Evolutionary conservation across 1,284 basidiomycete species (phyloP).

Genomic region (Cronartium quercuum): DNA sequence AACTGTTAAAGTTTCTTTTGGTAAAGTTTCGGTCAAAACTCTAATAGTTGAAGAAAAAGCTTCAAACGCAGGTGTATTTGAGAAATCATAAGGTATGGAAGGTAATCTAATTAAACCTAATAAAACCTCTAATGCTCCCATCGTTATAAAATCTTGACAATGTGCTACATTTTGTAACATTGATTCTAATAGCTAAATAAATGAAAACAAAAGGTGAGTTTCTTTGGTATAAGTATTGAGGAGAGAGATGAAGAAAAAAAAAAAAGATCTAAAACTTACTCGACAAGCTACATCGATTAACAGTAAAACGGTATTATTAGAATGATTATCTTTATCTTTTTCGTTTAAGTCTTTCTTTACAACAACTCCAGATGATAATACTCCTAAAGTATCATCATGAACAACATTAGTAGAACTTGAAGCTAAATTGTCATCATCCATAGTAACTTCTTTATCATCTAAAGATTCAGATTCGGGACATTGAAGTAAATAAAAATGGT

Average conservation of each 20-base stretch:
- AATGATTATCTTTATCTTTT: conserved; percentile 41
- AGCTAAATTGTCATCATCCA: no score
- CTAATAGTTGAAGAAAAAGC: conserved; percentile 81
- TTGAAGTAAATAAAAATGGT: conserved; percentile 4
- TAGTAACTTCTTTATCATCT: conserved; percentile 7
- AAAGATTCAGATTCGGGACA: conserved; percentile 47
- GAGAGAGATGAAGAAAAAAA: conserved; percentile 7
- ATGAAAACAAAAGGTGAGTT: not conserved
- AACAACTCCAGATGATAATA: no score
- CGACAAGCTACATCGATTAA: conserved; percentile 48
- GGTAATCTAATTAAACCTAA: conserved; percentile 73
- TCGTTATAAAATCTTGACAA: conserved; percentile 80
- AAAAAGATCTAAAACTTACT: conserved; percentile 13
- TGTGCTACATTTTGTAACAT: conserved; percentile 81
- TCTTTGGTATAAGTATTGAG: not conserved
- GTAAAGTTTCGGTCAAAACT: conserved; percentile 77
- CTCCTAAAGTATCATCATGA: not conserved
- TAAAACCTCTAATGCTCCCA: conserved; percentile 69
- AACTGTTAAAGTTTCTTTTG: conserved; percentile 66
- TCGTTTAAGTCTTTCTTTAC: conserved; percentile 25
- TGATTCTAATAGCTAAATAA: conserved; percentile 73
- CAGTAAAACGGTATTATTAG: conserved; percentile 64
- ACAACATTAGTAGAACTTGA: not conserved
- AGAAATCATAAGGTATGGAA: conserved; percentile 83
- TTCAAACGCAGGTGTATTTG: conserved; percentile 70